Conservation (phyloP, 139 green algal genomes). For the Chlorella sp. region DNA sequence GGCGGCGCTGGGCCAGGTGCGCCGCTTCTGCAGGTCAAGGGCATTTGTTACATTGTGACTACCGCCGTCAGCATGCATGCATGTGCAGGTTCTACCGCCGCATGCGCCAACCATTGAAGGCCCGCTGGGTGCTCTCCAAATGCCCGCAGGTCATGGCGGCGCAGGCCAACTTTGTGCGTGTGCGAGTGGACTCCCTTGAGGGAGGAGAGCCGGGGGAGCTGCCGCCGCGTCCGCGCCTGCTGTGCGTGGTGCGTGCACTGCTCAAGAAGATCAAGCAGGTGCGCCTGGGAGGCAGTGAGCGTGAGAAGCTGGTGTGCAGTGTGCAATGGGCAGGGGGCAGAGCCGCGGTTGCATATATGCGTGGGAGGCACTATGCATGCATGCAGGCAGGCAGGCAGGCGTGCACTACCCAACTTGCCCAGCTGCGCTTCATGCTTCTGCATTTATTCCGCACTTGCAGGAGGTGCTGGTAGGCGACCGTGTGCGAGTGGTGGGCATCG, state of each 20-base stretch:
- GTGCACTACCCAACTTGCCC: too few relatives aligned
- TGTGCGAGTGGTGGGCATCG: slow-evolving; percentile 81
- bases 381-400: too few relatives aligned
- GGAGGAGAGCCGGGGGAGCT: background rate
- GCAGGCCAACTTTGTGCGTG: slow-evolving; percentile 86
- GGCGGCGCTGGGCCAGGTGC: background rate
- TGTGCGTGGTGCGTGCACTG: slow-evolving; percentile 87
- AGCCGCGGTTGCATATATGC: too few relatives aligned
- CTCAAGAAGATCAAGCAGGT: slow-evolving; percentile 92
- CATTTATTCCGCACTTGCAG: background rate
- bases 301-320: too few relatives aligned
- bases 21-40: background rate
- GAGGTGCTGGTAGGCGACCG: slow-evolving; percentile 90
- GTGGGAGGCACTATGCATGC: too few relatives aligned
- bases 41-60: background rate
- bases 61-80: too few relatives aligned
- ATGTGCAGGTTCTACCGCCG: too few relatives aligned
- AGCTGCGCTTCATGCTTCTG: too few relatives aligned
- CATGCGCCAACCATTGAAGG: background rate
- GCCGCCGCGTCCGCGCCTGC: slow-evolving; percentile 65
- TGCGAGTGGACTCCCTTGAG: slow-evolving; percentile 53
- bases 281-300: too few relatives aligned
- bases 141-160: slow-evolving; percentile 80
- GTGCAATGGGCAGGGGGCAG: background rate
- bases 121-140: too few relatives aligned